Conservation (phyloP, 768 basidiomycete species). For the Tremella fuciformis region DNA sequence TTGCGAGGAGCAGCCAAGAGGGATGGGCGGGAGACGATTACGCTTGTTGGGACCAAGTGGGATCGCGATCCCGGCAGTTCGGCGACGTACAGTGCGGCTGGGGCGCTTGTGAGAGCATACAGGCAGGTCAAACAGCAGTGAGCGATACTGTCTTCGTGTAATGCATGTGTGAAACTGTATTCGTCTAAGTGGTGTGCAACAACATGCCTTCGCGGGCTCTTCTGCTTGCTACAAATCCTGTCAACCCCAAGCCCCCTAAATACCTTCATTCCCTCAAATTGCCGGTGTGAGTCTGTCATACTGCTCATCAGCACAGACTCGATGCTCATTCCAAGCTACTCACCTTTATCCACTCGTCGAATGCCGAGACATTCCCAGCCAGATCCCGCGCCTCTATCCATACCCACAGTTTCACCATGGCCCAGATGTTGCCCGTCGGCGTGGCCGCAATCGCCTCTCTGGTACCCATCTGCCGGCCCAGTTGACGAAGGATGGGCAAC, state of each 20-base stretch:
- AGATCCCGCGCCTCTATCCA: slow-evolving; percentile 88
- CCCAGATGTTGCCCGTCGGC: slow-evolving; percentile 70
- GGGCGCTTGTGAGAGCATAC: slow-evolving; percentile 6
- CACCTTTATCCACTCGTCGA: slow-evolving; percentile 85
- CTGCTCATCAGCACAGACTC: too few relatives aligned
- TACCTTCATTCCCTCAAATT: too few relatives aligned
- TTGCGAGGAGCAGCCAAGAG: neutral
- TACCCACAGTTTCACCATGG: slow-evolving; percentile 93
- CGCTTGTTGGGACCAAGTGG: slow-evolving; percentile 11
- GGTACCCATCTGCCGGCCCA: slow-evolving; percentile 86
- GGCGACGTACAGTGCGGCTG: slow-evolving; percentile 11
- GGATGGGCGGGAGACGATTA: neutral
- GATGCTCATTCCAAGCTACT: slow-evolving; percentile 37
- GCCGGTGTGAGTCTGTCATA: too few relatives aligned
- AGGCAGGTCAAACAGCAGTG: slow-evolving; percentile 2
- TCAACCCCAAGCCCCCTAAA: too few relatives aligned
- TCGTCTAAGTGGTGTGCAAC: too few relatives aligned
- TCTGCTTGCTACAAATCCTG: too few relatives aligned
- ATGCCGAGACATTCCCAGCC: slow-evolving; percentile 68
- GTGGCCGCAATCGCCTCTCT: slow-evolving; percentile 63
- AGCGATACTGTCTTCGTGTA: neutral
- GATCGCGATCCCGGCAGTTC: neutral
- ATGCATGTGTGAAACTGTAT: too few relatives aligned
- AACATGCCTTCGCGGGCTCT: too few relatives aligned
- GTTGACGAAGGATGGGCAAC: slow-evolving; percentile 83